These are phyloP conservation scores for Diaporthe australafricana DNA, from an alignment of 2,329 filamentous ascomycete genomes.

Conservation along the genomic window DNA sequence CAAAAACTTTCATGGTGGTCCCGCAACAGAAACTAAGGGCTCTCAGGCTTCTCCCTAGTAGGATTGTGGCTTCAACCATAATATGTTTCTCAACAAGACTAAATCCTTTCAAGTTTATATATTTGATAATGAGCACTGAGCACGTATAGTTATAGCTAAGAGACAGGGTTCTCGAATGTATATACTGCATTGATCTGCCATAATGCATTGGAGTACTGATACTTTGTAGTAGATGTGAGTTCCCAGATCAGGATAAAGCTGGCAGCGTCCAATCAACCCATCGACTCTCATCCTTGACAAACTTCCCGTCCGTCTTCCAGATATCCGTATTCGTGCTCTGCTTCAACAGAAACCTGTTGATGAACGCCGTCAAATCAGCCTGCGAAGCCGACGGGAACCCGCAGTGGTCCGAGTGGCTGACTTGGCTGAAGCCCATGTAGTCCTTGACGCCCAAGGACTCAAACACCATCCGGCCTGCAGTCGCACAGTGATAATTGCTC, in stretches of 20 bases:
- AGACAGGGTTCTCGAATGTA: no score
- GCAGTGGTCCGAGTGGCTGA: slow-evolving; percentile 11
- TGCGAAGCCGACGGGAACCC: background rate
- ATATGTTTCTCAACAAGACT: no score
- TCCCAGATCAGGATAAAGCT: background rate
- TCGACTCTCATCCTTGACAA: slow-evolving; percentile 7
- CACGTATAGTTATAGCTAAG: no score
- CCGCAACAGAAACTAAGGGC: no score
- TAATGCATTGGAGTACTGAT: background rate
- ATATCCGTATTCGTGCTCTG: background rate
- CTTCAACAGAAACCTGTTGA: background rate
- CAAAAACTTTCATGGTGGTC: background rate
- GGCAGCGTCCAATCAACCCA: slow-evolving; percentile 1
- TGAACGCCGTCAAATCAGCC: background rate
- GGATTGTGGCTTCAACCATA: no score
- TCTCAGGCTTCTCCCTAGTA: no score
- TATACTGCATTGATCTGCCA: background rate
- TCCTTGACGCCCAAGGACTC: background rate
- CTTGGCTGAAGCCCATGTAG: background rate
- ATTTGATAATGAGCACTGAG: no score
- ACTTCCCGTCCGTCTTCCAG: background rate
- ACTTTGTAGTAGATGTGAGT: background rate
- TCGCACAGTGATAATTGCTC: background rate
- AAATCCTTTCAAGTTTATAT: no score
- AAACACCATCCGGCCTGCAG: background rate